Percentiles rank a stretch among this genome's conserved stretches.
Conservation (phyloP, 371 early-diverging fungal species). For the Encephalitozoon cuniculi region DNA sequence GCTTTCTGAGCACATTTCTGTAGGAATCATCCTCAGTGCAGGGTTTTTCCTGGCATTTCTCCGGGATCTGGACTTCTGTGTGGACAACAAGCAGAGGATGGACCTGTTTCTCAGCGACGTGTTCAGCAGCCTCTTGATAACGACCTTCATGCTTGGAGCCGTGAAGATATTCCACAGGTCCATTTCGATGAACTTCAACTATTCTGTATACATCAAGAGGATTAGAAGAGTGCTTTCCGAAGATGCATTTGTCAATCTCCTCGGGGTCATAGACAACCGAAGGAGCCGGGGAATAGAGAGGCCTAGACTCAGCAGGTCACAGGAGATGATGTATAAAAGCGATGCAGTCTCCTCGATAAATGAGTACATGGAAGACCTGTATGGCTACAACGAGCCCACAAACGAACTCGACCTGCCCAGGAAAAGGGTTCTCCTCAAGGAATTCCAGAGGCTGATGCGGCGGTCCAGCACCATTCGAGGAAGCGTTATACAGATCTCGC, state of each 20-base stretch:
- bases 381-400: neutral
- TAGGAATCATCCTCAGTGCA: neutral
- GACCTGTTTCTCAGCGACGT: conserved; percentile 31
- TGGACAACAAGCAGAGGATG: neutral
- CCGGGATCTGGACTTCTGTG: neutral
- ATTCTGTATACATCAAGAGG: conserved; percentile 54
- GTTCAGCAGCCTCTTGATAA: neutral
- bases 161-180: conserved; percentile 33
- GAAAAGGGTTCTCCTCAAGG: conserved; percentile 57
- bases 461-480: conserved; percentile 15
- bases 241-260: conserved; percentile 48
- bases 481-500: neutral
- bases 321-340: conserved; percentile 19
- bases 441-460: conserved; percentile 45
- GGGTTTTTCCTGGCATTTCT: neutral
- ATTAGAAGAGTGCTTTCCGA: conserved; percentile 50
- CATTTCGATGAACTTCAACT: conserved; percentile 56
- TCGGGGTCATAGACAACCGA: conserved; percentile 28
- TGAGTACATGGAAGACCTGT: neutral
- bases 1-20: conserved; percentile 36
- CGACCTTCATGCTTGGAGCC: conserved; percentile 15
- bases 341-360: neutral
- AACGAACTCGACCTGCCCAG: conserved; percentile 17
- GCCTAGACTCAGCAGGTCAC: neutral
- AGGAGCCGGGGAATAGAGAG: conserved; percentile 4